Base-by-base conservation (phyloP, 768 basidiomycete genomes). In the Pleurotus djamor region DNA sequence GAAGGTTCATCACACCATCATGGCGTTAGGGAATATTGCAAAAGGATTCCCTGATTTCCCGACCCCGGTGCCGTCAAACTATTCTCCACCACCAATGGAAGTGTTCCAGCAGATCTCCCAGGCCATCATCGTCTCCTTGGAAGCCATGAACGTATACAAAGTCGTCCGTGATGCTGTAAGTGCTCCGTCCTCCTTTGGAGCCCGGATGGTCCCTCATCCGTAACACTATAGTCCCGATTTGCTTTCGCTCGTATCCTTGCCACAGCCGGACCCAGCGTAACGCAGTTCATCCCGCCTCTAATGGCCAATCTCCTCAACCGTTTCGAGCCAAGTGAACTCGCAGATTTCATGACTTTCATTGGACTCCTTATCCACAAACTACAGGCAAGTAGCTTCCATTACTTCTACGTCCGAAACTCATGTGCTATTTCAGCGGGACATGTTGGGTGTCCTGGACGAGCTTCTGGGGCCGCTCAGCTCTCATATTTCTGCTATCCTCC, bases 1-100 rank as follows among this genome's bases (percentile, higher is more conserved):
- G 57, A 87, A 86, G 67, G 85, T 94, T 6, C 97, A 98, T 66
- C 96, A 98, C 74, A 81, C 88, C 64, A 89, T 98, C 70, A 91
- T 96, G 87, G 95, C 96, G 2, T 79, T 98, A 17, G 96, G 96
- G 10, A 94, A 92, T 66, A 85, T 98, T 58, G 91, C 95, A 37
- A 97, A 97, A 74, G 97, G 97, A 10, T 98, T 98, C 74, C 97
- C 97, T 0, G 94, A 94, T 68, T 89, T 90, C 67, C 91, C 92
- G 45, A 84, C 82, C 13, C 81, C 85, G 1, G 74, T 87, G 1
- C 84, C 86, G 0, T 80, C 83, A 64, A 85, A 84, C 35, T 89
- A 88, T 65, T 79, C 85, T 7, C 75, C 86, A 16, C 91, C 94
- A 0, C 85, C 87, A 1, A 71, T 93, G 57, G 84, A 88, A 52